A percentile compares a stretch with the other conserved stretches of the same genome.
Evolutionary conservation across 345 rosid genomes (phyloP).

Genomic region (rapeseed (Brassica napus)): DNA sequence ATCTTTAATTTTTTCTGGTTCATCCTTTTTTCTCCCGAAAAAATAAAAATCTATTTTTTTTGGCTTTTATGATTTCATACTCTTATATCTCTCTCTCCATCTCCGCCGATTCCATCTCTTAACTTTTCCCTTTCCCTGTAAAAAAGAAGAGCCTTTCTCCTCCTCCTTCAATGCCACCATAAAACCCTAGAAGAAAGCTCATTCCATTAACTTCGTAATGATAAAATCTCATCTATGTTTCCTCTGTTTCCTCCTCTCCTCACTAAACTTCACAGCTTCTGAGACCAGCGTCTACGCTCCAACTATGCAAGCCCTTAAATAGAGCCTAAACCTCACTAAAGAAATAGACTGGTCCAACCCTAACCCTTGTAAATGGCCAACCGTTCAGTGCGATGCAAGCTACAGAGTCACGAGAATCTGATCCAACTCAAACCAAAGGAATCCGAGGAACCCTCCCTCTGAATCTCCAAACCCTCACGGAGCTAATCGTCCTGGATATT

Average conservation of each 20-base stretch:
- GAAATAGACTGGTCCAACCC: constrained; percentile 59
- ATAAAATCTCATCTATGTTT: constrained; percentile 33
- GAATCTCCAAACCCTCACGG: constrained; percentile 50
- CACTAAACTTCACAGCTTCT: constrained; percentile 24
- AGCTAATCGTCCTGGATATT: constrained; percentile 48
- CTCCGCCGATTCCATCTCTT: constrained; percentile 37
- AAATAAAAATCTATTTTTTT: constrained; percentile 14
- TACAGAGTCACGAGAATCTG: constrained; percentile 49
- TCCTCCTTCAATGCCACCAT: constrained; percentile 36
- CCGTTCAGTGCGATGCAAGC: constrained; percentile 41
- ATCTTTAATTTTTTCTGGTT: constrained; percentile 10
- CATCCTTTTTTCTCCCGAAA: constrained; percentile 19
- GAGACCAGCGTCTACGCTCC: constrained; percentile 29
- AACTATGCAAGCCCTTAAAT: constrained; percentile 40
- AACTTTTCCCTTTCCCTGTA: constrained; percentile 18
- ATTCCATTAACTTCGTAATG: constrained; percentile 21
- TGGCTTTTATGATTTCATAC: constrained; percentile 21
- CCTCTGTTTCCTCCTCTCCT: constrained; percentile 34
- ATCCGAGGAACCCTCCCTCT: constrained; percentile 56
- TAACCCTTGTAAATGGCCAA: constrained; percentile 64
- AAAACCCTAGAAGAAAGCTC: constrained; percentile 26
- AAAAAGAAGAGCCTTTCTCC: neutral
- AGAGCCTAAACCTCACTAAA: constrained; percentile 41
- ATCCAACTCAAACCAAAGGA: constrained; percentile 49
- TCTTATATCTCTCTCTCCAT: constrained; percentile 26